These are phyloP conservation scores for Exobasidium rhododendri DNA, from an alignment of 1,284 basidiomycete species.

Conservation along the genomic window DNA sequence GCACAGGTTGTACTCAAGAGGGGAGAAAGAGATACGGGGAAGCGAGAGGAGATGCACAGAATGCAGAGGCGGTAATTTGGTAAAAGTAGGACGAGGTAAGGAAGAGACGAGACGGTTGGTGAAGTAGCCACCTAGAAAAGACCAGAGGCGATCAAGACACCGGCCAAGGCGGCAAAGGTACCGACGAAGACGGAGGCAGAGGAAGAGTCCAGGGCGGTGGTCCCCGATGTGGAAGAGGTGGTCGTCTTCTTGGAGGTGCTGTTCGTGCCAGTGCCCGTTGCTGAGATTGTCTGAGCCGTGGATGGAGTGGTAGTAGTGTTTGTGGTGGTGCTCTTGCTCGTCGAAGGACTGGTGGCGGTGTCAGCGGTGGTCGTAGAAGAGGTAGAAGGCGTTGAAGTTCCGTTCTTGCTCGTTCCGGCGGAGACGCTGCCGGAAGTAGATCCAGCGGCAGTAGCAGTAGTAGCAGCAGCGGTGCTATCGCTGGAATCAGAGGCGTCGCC, in stretches of 20 bases:
- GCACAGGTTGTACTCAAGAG: not conserved
- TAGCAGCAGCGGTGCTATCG: not conserved
- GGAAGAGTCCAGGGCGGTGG: conserved; percentile 42
- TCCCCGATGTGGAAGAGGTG: conserved; percentile 41
- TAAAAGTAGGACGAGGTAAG: no score
- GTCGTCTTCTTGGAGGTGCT: conserved; percentile 13
- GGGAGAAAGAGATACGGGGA: not conserved
- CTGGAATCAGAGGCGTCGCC: not conserved
- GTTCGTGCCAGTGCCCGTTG: not conserved
- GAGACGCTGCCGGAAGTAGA: not conserved
- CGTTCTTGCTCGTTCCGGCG: not conserved
- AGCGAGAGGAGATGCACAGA: not conserved
- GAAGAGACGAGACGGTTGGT: no score
- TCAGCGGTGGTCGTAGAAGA: not conserved
- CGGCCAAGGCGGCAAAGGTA: not conserved
- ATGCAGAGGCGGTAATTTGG: no score
- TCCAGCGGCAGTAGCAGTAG: not conserved
- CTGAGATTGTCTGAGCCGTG: not conserved
- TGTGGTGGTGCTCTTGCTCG: not conserved
- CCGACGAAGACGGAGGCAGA: conserved; percentile 12
- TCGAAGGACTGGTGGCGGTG: not conserved
- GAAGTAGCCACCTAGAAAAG: not conserved
- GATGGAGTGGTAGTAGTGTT: not conserved
- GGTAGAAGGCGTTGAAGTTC: not conserved
- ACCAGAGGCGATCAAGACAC: not conserved